phyloP scores from a whole-genome alignment of 2,329 filamentous ascomycete genomes.

The Penicillium sclerotiorum region DNA sequence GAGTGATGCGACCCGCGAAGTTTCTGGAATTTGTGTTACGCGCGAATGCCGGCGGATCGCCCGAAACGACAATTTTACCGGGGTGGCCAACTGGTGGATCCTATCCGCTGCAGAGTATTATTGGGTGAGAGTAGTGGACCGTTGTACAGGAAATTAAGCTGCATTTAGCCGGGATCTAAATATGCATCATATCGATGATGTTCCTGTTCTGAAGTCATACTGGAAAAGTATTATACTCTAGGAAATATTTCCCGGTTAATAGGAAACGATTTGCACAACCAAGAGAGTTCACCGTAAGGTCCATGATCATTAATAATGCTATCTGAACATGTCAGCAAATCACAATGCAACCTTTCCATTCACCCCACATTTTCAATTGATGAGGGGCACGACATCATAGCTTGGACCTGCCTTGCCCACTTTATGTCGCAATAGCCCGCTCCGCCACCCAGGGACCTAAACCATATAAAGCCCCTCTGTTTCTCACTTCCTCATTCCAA shows the following conservation, averaged over 20 bases:
- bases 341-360: not conserved
- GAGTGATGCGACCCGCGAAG: too few relatives aligned
- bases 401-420: conserved; percentile 31
- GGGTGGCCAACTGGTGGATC: not conserved
- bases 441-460: not conserved
- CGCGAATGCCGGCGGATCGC: too few relatives aligned
- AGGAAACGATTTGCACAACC: not conserved
- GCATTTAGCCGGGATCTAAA: conserved; percentile 18
- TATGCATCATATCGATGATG: not conserved
- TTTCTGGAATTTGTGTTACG: conserved; percentile 8
- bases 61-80: not conserved
- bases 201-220: not conserved
- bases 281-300: not conserved
- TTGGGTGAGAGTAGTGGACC: not conserved
- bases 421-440: conserved; percentile 11
- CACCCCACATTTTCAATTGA: conserved; percentile 9
- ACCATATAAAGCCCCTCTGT: not conserved
- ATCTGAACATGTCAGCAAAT: not conserved
- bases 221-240: not conserved
- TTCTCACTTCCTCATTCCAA: not conserved
- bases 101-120: not conserved
- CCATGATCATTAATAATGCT: not conserved
- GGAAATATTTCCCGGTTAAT: too few relatives aligned
- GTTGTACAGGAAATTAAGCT: not conserved
- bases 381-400: conserved; percentile 24